Base-by-base conservation (phyloP, 2,329 filamentous ascomycete genomes). In the Lojkania enalia region DNA sequence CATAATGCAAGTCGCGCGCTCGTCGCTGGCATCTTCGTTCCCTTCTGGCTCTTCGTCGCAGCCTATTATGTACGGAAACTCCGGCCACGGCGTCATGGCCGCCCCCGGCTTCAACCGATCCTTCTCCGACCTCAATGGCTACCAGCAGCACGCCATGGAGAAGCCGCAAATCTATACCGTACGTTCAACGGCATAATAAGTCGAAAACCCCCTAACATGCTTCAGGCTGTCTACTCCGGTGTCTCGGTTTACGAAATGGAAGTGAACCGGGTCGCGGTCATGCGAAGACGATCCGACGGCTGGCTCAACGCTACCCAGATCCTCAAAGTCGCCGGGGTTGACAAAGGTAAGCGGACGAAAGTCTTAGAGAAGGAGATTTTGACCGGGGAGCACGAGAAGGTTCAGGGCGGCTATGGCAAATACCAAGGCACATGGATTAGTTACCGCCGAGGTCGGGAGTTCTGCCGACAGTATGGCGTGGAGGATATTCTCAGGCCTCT, bases 391-490 rank as follows among this genome's bases (percentile, higher is more conserved):
- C 92, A 99, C 70, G 94, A 99, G 70, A 99, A 99, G 72, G 92
- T 99, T 2, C 94, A 99, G 69, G 94, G 94, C 23, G 94, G 94
- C 4, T 99, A 99, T 64, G 94, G 94, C 54, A 97, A 97, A 75
- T 99, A 99, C 64, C 94, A 99, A 75, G 94, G 94, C 43, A 99
- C 94, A 2, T 99, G 94, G 94, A 95, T 99, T 64, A 89, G 87
- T 63, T 97, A 95, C 64, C 87, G 92, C 38, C 84, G 92, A 49
- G 94, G 92, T 1, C 80, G 95, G 35, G 90, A 96, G 64, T 92
- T 99, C 59, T 97, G 94, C 70, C 84, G 87, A 31, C 81, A 84
- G 63, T 85, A 85, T 60, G 80, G 81, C 45, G 88, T 94, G 21
- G 87, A 92, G 67, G 88, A 92, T 52, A 61, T 89, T 4, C 73